A percentile compares a stretch with the other conserved stretches of the same genome.
Conservation (phyloP, 441 rosid genomes). For the Populus hybrid region DNA sequence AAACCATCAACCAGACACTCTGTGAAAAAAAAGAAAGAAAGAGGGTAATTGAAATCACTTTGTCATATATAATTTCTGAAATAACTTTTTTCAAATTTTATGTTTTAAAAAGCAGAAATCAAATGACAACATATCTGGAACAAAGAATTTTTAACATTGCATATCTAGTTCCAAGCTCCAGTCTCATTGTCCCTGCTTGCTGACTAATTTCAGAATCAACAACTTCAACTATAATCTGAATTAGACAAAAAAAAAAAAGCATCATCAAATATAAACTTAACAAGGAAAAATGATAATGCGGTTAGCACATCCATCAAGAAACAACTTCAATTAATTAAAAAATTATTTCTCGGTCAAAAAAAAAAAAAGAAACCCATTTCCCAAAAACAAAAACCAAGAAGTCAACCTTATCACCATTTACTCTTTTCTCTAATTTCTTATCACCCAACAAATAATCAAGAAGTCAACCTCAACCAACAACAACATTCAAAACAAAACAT, state of each 20-base stretch:
- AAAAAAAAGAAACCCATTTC: background rate
- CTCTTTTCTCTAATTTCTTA: background rate
- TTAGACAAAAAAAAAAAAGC: background rate
- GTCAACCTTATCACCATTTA: too few species aligned
- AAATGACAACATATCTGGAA: background rate
- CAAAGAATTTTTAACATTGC: background rate
- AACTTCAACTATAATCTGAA: background rate
- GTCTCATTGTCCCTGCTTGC: background rate
- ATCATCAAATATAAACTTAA: background rate
- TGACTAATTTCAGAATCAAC: background rate
- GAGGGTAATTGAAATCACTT: background rate
- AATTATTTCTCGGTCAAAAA: background rate
- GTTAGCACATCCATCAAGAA: background rate
- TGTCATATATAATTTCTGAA: background rate
- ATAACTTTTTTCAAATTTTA: background rate
- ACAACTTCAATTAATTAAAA: background rate
- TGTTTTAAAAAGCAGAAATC: background rate
- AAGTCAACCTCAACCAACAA: background rate
- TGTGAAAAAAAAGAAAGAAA: background rate
- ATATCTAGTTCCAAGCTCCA: background rate
- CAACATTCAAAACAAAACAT: background rate
- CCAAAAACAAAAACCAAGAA: conserved; percentile 2
- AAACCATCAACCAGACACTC: background rate
- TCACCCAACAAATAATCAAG: background rate
- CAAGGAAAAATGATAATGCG: background rate